Conservation (phyloP, 495 filamentous ascomycete species). For the Podospora australis region DNA sequence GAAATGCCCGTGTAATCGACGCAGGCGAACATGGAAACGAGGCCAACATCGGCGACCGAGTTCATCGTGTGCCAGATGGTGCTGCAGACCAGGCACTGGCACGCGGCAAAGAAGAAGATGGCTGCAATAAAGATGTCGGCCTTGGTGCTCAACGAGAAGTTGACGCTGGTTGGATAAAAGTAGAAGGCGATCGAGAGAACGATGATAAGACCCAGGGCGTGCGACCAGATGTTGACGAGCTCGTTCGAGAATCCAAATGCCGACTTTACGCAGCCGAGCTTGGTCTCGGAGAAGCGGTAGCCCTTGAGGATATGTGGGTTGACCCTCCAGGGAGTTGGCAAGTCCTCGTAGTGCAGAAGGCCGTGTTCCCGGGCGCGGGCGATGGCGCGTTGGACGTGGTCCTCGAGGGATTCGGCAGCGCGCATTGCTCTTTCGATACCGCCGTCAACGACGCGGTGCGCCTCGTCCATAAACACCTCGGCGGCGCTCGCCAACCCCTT, state of each 20-base stretch:
- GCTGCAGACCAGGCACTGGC: slow-evolving; percentile 91
- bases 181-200: slow-evolving; percentile 90
- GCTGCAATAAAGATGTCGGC: slow-evolving; percentile 83
- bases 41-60: slow-evolving; percentile 77
- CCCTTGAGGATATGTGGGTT: slow-evolving; percentile 89
- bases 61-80: slow-evolving; percentile 99
- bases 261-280: slow-evolving; percentile 77
- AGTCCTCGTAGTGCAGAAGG: slow-evolving; percentile 79
- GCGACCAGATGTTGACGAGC: slow-evolving; percentile 96
- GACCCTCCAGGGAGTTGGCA: slow-evolving; percentile 87
- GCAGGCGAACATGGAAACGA: slow-evolving; percentile 94
- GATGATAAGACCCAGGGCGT: slow-evolving; percentile 77
- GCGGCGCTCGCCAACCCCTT: slow-evolving; percentile 58
- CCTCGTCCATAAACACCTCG: slow-evolving; percentile 65
- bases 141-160: slow-evolving; percentile 79
- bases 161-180: slow-evolving; percentile 82
- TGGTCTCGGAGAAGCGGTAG: slow-evolving; percentile 88
- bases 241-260: slow-evolving; percentile 85
- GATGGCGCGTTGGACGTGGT: slow-evolving; percentile 76
- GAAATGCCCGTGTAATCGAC: slow-evolving; percentile 99
- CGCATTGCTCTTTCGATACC: slow-evolving; percentile 71
- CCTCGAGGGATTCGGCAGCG: slow-evolving; percentile 68
- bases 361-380: slow-evolving; percentile 71
- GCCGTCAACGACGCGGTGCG: slow-evolving; percentile 70
- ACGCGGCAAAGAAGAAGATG: slow-evolving; percentile 94